These are phyloP conservation scores for Ceratocystis ficicola DNA, from an alignment of 2,329 filamentous ascomycete species.

Conservation along the genomic window DNA sequence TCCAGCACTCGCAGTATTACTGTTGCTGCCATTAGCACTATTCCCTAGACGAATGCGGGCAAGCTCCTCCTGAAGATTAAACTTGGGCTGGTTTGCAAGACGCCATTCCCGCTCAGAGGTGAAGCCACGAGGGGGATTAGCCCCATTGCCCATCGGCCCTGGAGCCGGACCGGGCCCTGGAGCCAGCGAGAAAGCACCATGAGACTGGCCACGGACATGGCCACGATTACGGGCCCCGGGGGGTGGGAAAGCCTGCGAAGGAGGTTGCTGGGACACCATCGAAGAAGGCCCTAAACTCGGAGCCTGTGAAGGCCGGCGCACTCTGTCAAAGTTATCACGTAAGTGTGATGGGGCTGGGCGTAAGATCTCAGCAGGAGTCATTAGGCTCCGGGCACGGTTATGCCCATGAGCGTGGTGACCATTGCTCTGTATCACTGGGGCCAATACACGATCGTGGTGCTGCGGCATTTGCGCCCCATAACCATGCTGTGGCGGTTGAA, in stretches of 20 bases:
- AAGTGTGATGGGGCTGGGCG: constrained; percentile 14
- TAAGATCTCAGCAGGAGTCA: constrained; percentile 21
- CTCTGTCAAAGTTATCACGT: constrained; percentile 18
- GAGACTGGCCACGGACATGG: constrained; percentile 19
- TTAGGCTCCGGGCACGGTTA: constrained; percentile 19
- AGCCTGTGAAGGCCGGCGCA: constrained; percentile 19
- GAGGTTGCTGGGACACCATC: not conserved
- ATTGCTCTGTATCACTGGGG: not conserved
- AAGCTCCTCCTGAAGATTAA: constrained; percentile 19
- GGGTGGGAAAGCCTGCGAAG: not conserved
- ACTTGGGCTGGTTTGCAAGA: constrained; percentile 17
- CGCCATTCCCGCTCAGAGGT: constrained; percentile 9
- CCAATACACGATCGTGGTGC: constrained; percentile 5
- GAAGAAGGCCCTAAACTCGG: not conserved
- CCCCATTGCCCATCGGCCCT: constrained; percentile 1
- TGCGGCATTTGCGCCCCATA: constrained; percentile 10
- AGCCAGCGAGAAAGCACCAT: constrained; percentile 13
- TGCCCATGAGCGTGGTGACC: constrained; percentile 14
- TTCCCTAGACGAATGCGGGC: constrained; percentile 13
- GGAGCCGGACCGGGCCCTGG: constrained; percentile 3
- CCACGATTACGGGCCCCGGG: constrained; percentile 4
- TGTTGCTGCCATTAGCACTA: not conserved
- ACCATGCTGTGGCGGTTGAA: constrained; percentile 11
- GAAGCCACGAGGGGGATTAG: not conserved
- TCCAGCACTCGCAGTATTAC: constrained; percentile 2